A percentile compares a stretch with the other conserved stretches of the same genome.
phyloP scores from a whole-genome alignment of 2,329 filamentous ascomycete species.

The Paecilomyces sp. region DNA sequence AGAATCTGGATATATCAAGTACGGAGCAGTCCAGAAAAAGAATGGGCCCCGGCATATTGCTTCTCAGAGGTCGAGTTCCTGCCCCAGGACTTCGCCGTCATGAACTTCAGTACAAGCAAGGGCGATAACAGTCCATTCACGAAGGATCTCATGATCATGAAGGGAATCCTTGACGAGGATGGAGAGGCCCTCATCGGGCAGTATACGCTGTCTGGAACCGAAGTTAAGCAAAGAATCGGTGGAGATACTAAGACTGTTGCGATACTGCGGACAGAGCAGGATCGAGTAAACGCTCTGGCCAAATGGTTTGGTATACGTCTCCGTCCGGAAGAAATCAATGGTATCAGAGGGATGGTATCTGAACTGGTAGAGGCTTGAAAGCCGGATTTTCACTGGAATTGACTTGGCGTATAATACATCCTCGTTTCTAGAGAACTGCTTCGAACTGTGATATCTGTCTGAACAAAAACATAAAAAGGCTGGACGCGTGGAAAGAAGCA shows the following conservation, averaged over 20 bases:
- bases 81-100: conserved; percentile 52
- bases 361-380: conserved; percentile 31
- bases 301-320: conserved; percentile 49
- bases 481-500: conserved; percentile 5
- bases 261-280: conserved; percentile 44
- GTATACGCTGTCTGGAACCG: conserved; percentile 44
- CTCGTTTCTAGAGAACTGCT: conserved; percentile 4
- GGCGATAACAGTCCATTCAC: conserved; percentile 48
- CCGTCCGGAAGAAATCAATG: conserved; percentile 42
- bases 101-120: conserved; percentile 52
- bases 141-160: conserved; percentile 45
- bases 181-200: conserved; percentile 46
- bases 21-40: conserved; percentile 38
- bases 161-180: conserved; percentile 47
- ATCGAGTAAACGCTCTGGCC: conserved; percentile 46
- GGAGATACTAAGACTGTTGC: conserved; percentile 45
- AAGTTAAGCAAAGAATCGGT: conserved; percentile 48
- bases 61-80: conserved; percentile 62
- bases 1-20: conserved; percentile 60
- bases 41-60: conserved; percentile 57
- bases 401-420: conserved; percentile 14
- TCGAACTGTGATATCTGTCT: neutral
- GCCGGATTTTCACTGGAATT: conserved; percentile 4
- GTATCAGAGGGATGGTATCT: conserved; percentile 44
- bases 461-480: conserved; percentile 12